phyloP scores from a whole-genome alignment of 2,329 filamentous ascomycete species.

The Phyllachora maydis region DNA sequence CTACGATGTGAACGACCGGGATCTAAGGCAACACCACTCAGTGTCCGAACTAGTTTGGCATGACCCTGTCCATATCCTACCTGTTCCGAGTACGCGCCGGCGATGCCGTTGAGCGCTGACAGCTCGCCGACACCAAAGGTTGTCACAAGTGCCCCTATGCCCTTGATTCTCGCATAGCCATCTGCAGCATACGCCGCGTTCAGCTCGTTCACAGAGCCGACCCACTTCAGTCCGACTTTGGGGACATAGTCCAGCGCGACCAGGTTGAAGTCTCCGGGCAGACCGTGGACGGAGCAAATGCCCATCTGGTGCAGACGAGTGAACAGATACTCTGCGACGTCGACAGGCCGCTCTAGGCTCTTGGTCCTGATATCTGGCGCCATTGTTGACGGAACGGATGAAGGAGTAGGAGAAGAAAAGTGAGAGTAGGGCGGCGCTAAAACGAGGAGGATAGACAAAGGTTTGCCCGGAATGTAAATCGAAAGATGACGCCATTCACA shows the following conservation, averaged over 20 bases:
- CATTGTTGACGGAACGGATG: no score
- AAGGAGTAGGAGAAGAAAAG: no score
- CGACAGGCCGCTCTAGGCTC: neutral
- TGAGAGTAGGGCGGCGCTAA: no score
- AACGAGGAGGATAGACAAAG: no score
- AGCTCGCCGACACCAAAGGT: slow-evolving; percentile 59
- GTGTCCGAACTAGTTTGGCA: no score
- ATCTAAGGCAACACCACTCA: no score
- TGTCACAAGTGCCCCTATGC: slow-evolving; percentile 49
- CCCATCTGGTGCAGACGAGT: slow-evolving; percentile 41
- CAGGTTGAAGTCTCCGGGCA: slow-evolving; percentile 59
- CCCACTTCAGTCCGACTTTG: slow-evolving; percentile 37
- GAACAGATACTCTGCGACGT: slow-evolving; percentile 47
- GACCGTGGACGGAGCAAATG: slow-evolving; percentile 42
- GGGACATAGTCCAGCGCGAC: slow-evolving; percentile 45
- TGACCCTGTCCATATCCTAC: no score
- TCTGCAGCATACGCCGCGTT: slow-evolving; percentile 66
- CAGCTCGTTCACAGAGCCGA: slow-evolving; percentile 51
- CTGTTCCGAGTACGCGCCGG: slow-evolving; percentile 56
- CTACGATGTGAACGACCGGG: slow-evolving; percentile 49
- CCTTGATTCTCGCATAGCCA: slow-evolving; percentile 55
- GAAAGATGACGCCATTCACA: no score
- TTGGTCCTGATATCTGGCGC: no score
- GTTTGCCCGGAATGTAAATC: no score
- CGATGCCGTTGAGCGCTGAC: slow-evolving; percentile 54